Conservation (phyloP, 177 flowering plant species). For the Vitis hybrid region DNA sequence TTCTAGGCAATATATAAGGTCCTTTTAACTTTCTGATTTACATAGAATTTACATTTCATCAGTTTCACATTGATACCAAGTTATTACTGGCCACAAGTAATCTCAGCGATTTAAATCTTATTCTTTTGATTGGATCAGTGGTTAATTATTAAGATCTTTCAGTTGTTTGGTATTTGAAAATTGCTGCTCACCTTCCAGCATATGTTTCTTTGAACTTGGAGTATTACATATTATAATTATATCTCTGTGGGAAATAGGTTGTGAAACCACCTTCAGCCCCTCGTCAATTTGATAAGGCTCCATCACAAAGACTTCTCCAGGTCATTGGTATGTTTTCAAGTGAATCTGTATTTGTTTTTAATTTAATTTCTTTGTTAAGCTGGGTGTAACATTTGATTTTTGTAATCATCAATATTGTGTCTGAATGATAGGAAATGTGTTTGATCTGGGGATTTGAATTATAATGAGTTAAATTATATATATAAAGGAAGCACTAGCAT, state of each 20-base stretch:
- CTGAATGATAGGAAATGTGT: background rate
- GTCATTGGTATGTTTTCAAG: conserved; percentile 64
- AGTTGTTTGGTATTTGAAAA: background rate
- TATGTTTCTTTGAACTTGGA: background rate
- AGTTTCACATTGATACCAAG: background rate
- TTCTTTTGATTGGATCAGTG: background rate
- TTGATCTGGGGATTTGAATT: too few species aligned
- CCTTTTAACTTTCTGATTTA: background rate
- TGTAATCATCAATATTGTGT: background rate
- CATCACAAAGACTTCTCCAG: conserved; percentile 82
- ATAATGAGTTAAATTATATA: too few species aligned
- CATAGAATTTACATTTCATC: background rate
- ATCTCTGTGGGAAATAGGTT: conserved; percentile 39
- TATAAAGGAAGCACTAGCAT: too few species aligned
- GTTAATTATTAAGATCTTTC: background rate
- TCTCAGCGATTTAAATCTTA: background rate
- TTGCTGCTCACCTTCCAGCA: background rate
- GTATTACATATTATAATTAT: background rate
- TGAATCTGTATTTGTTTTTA: background rate
- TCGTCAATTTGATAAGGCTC: conserved; percentile 69
- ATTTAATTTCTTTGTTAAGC: background rate
- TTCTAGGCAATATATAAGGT: too few species aligned
- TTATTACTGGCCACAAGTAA: background rate
- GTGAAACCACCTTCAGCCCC: conserved; percentile 52
- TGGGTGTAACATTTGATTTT: background rate